Percentiles rank a stretch among this genome's conserved stretches.
Evolutionary conservation across 768 basidiomycete genomes (phyloP).

Genomic region (Trametes cinnabarina): DNA sequence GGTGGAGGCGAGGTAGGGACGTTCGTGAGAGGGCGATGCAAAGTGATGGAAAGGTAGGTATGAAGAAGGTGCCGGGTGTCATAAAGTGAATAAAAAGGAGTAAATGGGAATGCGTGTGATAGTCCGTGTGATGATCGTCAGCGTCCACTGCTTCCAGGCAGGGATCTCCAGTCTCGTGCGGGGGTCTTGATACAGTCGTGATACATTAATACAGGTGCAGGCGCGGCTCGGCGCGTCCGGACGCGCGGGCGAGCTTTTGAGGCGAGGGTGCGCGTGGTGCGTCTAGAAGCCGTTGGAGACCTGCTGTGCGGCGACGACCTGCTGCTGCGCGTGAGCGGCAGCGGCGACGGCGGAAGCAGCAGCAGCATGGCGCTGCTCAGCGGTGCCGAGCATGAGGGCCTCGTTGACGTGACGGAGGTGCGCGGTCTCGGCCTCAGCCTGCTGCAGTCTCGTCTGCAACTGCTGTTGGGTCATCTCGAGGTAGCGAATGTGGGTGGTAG

Average conservation of each 20-base stretch:
- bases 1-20: conserved; percentile 7
- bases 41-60: neutral
- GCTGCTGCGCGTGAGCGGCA: conserved; percentile 39
- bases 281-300: conserved; percentile 34
- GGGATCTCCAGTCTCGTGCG: conserved; percentile 31
- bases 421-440: conserved; percentile 77
- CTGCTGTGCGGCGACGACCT: conserved; percentile 39
- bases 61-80: conserved; percentile 20
- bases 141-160: conserved; percentile 57
- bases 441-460: conserved; percentile 72
- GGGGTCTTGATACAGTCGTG: conserved; percentile 27
- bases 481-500: conserved; percentile 83
- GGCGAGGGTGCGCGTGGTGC: conserved; percentile 12
- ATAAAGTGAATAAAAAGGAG: conserved; percentile 33
- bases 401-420: conserved; percentile 83
- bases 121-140: conserved; percentile 47
- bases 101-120: conserved; percentile 32
- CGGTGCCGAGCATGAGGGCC: conserved; percentile 83
- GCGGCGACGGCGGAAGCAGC: conserved; percentile 56
- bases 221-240: conserved; percentile 29
- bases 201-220: conserved; percentile 36
- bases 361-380: conserved; percentile 65
- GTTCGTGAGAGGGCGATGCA: neutral
- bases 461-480: conserved; percentile 79
- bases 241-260: conserved; percentile 30